phyloP scores from a whole-genome alignment of 495 filamentous ascomycete species.

The Aspergillus ellipticus region DNA sequence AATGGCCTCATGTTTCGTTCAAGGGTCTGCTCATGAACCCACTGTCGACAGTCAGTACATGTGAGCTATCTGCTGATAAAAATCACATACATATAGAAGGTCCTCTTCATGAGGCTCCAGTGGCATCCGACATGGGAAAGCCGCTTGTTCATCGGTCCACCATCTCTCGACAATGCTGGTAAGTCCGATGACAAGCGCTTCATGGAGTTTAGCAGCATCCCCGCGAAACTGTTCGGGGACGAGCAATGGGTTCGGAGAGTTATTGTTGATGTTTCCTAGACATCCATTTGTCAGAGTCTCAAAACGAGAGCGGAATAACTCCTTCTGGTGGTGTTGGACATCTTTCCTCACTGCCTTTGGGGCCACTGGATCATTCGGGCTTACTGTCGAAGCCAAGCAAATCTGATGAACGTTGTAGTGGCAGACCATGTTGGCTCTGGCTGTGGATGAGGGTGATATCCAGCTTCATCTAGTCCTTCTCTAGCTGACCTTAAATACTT shows the following conservation, averaged over 20 bases:
- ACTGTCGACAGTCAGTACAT: background rate
- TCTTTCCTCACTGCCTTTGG: background rate
- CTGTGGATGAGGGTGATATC: background rate
- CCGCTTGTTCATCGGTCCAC: conserved; percentile 31
- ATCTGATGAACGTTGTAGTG: background rate
- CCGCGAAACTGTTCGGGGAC: background rate
- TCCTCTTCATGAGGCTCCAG: conserved; percentile 27
- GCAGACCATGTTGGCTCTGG: background rate
- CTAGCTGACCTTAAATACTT: background rate
- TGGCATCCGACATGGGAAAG: conserved; percentile 32
- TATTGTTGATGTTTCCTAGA: background rate
- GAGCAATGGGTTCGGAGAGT: background rate
- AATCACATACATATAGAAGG: conserved; percentile 12
- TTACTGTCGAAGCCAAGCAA: background rate
- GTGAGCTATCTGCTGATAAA: too few species aligned
- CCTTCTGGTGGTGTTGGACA: background rate
- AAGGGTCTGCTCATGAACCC: conserved; percentile 10
- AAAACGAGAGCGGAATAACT: background rate
- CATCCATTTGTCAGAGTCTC: background rate
- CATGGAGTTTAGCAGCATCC: conserved; percentile 6
- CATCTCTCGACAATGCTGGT: conserved; percentile 35
- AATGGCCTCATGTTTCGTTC: background rate
- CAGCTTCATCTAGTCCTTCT: background rate
- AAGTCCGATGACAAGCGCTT: conserved; percentile 26
- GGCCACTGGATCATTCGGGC: background rate